Percentiles rank a stretch among this genome's conserved stretches.
Evolutionary conservation across 2,329 filamentous ascomycete genomes (phyloP).

Genomic region (Chaetomium globosum): DNA sequence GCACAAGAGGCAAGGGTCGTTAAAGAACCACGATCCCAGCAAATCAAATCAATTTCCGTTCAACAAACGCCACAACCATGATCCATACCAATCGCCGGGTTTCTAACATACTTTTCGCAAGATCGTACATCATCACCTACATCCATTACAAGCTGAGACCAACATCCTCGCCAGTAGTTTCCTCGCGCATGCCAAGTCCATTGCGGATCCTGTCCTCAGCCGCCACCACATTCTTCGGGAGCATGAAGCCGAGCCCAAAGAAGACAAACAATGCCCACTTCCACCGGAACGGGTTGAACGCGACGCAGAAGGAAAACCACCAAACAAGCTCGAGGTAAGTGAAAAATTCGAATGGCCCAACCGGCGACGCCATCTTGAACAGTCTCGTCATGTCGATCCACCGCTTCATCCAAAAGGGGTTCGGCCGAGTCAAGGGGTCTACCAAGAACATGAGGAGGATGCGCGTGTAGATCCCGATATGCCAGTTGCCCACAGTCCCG

Average conservation of each 20-base stretch:
- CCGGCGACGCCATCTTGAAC: constrained; percentile 70
- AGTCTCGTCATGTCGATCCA: constrained; percentile 84
- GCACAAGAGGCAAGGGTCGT: constrained; percentile 49
- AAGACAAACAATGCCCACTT: constrained; percentile 88
- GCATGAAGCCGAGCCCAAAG: constrained; percentile 67
- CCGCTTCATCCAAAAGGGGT: constrained; percentile 73
- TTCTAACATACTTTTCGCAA: background rate
- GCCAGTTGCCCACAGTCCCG: constrained; percentile 81
- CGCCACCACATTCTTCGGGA: constrained; percentile 68
- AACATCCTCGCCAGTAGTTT: constrained; percentile 19
- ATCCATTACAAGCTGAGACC: constrained; percentile 19
- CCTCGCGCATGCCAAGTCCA: constrained; percentile 45
- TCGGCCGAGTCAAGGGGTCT: constrained; percentile 74
- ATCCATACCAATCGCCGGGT: background rate
- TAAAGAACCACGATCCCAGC: constrained; percentile 31
- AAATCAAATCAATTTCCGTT: constrained; percentile 11
- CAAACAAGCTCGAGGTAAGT: constrained; percentile 83
- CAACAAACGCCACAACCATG: background rate
- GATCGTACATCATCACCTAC: background rate
- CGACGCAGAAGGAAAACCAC: constrained; percentile 80
- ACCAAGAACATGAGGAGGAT: constrained; percentile 84
- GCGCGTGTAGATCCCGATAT: constrained; percentile 86
- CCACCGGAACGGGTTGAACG: constrained; percentile 84
- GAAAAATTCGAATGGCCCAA: constrained; percentile 83
- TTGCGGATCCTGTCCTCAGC: constrained; percentile 65